Conservation (phyloP, 352 stramenopile species). For the Phytopythium mirpurense region DNA sequence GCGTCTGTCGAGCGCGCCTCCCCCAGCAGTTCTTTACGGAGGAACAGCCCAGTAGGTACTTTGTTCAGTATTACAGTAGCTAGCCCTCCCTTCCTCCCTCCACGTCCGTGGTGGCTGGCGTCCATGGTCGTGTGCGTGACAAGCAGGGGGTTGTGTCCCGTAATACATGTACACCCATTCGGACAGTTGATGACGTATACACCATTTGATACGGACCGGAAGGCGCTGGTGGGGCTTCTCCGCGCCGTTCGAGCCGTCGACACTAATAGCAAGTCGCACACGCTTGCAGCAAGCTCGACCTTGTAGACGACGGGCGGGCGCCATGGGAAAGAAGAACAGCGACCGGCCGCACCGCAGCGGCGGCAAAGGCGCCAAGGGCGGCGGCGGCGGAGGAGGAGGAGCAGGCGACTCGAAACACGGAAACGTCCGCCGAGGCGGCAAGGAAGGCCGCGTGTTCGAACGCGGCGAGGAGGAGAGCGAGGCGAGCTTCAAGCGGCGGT, state of each 20-base stretch:
- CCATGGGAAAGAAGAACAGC: conserved; percentile 30
- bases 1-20: no score
- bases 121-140: no score
- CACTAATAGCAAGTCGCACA: no score
- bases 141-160: not conserved
- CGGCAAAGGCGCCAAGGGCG: conserved; percentile 1
- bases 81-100: no score
- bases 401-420: conserved; percentile 11
- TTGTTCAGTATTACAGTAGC: no score
- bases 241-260: not conserved
- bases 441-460: not conserved
- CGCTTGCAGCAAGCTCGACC: no score
- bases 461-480: conserved; percentile 61
- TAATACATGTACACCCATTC: not conserved
- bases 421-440: not conserved
- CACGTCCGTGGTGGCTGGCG: no score
- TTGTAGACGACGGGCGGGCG: not conserved
- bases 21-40: no score
- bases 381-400: conserved; percentile 6
- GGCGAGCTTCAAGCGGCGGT: conserved; percentile 54
- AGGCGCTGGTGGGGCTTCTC: not conserved
- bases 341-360: conserved; percentile 4
- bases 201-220: not conserved
- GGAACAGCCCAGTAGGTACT: no score
- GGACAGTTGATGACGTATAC: not conserved